Conservation (phyloP, 768 basidiomycete species). For the Chlorophyllum brunneum region DNA sequence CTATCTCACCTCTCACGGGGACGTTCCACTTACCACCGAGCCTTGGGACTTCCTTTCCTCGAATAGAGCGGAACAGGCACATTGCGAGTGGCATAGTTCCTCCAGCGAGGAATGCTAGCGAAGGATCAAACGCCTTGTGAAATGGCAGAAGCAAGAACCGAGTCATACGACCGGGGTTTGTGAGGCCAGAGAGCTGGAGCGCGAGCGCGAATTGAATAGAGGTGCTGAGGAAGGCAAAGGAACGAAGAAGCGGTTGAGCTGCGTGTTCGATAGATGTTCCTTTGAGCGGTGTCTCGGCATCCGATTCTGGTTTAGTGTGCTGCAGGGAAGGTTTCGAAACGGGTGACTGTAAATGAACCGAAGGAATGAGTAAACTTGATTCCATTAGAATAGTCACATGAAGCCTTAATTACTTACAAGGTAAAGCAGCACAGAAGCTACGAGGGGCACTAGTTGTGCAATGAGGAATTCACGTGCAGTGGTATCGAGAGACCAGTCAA, state of each 20-base stretch:
- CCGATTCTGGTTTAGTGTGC: conserved; percentile 6
- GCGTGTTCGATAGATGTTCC: conserved; percentile 10
- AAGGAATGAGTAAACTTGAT: neutral
- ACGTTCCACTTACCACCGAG: conserved; percentile 44
- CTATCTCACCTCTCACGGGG: conserved; percentile 36
- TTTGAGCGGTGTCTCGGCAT: conserved; percentile 12
- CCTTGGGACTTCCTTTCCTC: conserved; percentile 32
- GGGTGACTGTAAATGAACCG: neutral
- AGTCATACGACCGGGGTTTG: conserved; percentile 43
- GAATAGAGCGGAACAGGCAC: conserved; percentile 39
- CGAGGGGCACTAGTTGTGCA: conserved; percentile 37
- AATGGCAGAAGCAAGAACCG: conserved; percentile 50
- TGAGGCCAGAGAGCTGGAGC: conserved; percentile 50
- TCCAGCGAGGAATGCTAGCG: conserved; percentile 48
- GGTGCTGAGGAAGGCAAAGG: conserved; percentile 38
- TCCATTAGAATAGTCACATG: neutral
- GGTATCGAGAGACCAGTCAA: conserved; percentile 39
- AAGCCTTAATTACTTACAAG: conserved; percentile 15
- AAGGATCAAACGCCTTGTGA: conserved; percentile 50
- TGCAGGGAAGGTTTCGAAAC: conserved; percentile 3
- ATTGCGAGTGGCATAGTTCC: conserved; percentile 47
- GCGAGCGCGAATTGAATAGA: conserved; percentile 50
- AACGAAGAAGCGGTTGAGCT: conserved; percentile 25
- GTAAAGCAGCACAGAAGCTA: conserved; percentile 25
- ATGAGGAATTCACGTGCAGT: conserved; percentile 32